Percentiles rank a stretch among this genome's conserved stretches.
Evolutionary conservation across 2,329 filamentous ascomycete species (phyloP).

Genomic region (Dothideomycetidae sp.): DNA sequence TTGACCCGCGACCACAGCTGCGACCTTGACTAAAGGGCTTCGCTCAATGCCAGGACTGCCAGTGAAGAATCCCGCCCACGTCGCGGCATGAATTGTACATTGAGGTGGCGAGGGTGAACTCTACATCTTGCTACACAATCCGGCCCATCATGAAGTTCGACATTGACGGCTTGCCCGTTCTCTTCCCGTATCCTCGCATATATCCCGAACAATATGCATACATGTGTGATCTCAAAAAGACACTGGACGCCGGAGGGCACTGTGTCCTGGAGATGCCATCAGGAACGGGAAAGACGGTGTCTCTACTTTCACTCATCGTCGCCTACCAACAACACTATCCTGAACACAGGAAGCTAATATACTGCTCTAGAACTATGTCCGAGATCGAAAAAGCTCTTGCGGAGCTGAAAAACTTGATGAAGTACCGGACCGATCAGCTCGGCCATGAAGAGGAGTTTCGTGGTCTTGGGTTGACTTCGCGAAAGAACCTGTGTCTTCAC

Average conservation of each 20-base stretch:
- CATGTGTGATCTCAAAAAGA: conserved; percentile 75
- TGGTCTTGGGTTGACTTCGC: conserved; percentile 80
- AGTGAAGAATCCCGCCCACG: too few relatives aligned
- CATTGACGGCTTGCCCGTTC: conserved; percentile 57
- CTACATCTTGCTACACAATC: too few relatives aligned
- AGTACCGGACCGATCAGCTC: conserved; percentile 80
- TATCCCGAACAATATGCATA: conserved; percentile 63
- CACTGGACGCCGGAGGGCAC: conserved; percentile 85
- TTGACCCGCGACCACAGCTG: too few relatives aligned
- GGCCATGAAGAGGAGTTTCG: conserved; percentile 86
- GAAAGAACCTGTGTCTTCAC: conserved; percentile 93
- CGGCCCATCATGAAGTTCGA: conserved; percentile 82
- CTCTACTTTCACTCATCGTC: conserved; percentile 83
- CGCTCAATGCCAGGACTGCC: too few relatives aligned
- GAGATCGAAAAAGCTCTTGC: conserved; percentile 96
- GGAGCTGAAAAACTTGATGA: conserved; percentile 86
- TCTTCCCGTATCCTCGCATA: conserved; percentile 62
- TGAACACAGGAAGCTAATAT: conserved; percentile 89
- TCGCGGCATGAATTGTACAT: too few relatives aligned
- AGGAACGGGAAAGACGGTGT: conserved; percentile 94
- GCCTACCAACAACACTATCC: conserved; percentile 92
- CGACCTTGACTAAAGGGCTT: too few relatives aligned
- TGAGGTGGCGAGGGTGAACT: too few relatives aligned
- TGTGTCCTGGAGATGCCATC: conserved; percentile 98
- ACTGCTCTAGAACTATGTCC: conserved; percentile 97